Percentiles rank a stretch among this genome's conserved stretches.
These are phyloP conservation scores for Daldinia loculata DNA, from an alignment of 495 filamentous ascomycete genomes.

Conservation along the genomic window DNA sequence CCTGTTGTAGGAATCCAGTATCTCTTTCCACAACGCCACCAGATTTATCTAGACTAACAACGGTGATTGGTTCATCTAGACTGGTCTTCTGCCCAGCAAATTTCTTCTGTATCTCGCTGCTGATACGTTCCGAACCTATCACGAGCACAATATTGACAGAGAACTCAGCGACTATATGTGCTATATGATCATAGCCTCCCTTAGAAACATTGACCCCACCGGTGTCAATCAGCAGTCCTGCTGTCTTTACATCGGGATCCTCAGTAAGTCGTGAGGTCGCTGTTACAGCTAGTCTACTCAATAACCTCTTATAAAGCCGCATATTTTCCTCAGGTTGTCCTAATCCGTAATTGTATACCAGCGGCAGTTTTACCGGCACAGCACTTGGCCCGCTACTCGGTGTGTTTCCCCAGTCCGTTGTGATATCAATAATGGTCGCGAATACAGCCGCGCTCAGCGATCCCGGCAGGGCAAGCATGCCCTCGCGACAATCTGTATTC, in stretches of 20 bases:
- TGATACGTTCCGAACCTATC: slow-evolving; percentile 82
- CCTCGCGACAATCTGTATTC: slow-evolving; percentile 86
- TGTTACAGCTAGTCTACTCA: slow-evolving; percentile 80
- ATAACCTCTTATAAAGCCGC: slow-evolving; percentile 73
- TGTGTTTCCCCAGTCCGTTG: slow-evolving; percentile 89
- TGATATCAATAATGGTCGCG: slow-evolving; percentile 84
- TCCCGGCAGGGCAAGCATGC: slow-evolving; percentile 84
- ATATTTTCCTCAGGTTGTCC: slow-evolving; percentile 77
- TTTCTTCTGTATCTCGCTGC: slow-evolving; percentile 77
- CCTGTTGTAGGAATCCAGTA: slow-evolving; percentile 72
- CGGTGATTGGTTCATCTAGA: slow-evolving; percentile 68
- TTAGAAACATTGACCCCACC: slow-evolving; percentile 72
- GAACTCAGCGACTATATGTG: slow-evolving; percentile 88
- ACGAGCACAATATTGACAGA: slow-evolving; percentile 83
- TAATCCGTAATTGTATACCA: slow-evolving; percentile 90
- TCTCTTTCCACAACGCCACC: slow-evolving; percentile 89
- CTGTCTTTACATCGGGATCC: slow-evolving; percentile 71
- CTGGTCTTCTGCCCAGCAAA: slow-evolving; percentile 72
- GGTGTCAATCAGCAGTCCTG: slow-evolving; percentile 88
- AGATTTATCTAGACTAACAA: slow-evolving; percentile 84
- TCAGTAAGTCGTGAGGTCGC: slow-evolving; percentile 81
- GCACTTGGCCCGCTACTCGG: slow-evolving; percentile 89
- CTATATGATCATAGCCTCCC: slow-evolving; percentile 71
- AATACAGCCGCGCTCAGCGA: slow-evolving; percentile 85
- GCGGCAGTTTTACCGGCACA: slow-evolving; percentile 87